Percentiles rank a stretch among this genome's conserved stretches.
Evolutionary conservation across 2,329 filamentous ascomycete genomes (phyloP).

Genomic region (Penicillium crustosum): DNA sequence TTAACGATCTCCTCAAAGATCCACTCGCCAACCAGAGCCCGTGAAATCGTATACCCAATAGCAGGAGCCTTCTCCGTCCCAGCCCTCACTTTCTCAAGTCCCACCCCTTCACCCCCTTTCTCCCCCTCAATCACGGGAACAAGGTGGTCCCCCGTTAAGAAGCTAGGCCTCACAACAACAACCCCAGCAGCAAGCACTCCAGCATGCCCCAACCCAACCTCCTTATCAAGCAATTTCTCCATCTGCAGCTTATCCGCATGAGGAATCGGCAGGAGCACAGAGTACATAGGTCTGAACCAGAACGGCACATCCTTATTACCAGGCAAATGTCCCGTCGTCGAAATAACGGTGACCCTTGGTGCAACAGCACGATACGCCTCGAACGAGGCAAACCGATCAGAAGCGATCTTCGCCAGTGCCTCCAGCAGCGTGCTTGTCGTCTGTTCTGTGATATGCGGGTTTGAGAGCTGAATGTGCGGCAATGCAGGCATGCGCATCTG

Average conservation of each 20-base stretch:
- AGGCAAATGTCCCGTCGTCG: slow-evolving; percentile 32
- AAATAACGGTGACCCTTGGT: slow-evolving; percentile 33
- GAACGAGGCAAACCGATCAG: background rate
- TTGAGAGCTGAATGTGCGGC: slow-evolving; percentile 29
- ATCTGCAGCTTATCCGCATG: slow-evolving; percentile 41
- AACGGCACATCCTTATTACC: slow-evolving; percentile 33
- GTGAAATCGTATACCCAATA: slow-evolving; percentile 34
- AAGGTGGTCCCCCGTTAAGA: slow-evolving; percentile 34
- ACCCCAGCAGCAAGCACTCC: slow-evolving; percentile 15
- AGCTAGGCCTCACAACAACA: slow-evolving; percentile 35
- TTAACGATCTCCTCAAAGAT: slow-evolving; percentile 31
- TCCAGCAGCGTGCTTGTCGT: slow-evolving; percentile 27
- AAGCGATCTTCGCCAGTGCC: slow-evolving; percentile 23
- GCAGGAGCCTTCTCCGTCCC: slow-evolving; percentile 32
- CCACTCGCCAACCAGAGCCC: slow-evolving; percentile 37
- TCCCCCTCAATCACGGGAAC: slow-evolving; percentile 17
- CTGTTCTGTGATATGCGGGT: slow-evolving; percentile 36
- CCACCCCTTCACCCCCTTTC: slow-evolving; percentile 11
- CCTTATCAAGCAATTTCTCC: slow-evolving; percentile 30
- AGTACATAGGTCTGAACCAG: slow-evolving; percentile 33
- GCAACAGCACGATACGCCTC: slow-evolving; percentile 8
- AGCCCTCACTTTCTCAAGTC: slow-evolving; percentile 23
- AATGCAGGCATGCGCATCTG: slow-evolving; percentile 12
- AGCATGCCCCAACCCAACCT: slow-evolving; percentile 13
- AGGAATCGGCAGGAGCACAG: slow-evolving; percentile 27